Conservation (phyloP, 805 yeast species). For the Blastobotrys peoriensis region DNA sequence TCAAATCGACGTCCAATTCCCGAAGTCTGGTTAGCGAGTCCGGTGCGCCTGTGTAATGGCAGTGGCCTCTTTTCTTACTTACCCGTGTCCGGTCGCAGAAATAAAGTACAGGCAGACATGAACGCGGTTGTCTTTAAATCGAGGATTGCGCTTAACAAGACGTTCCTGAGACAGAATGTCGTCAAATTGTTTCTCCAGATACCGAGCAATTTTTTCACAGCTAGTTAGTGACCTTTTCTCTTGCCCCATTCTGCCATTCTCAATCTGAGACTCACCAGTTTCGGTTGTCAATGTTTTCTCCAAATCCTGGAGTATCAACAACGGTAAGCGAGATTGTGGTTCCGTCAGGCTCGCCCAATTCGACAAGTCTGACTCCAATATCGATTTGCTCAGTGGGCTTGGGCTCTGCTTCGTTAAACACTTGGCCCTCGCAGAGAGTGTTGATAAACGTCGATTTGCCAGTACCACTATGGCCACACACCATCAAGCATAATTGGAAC, state of each 20-base stretch:
- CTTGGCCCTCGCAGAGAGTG: slow-evolving; percentile 46
- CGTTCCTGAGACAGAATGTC: slow-evolving; percentile 68
- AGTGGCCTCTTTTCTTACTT: neutral
- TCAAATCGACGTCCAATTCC: slow-evolving; percentile 69
- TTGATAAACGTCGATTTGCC: slow-evolving; percentile 74
- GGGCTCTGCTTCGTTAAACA: slow-evolving; percentile 12
- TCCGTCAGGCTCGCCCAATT: slow-evolving; percentile 52
- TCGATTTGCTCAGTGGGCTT: neutral
- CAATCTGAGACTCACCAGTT: slow-evolving; percentile 33
- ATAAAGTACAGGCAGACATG: slow-evolving; percentile 76
- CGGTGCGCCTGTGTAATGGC: slow-evolving; percentile 38
- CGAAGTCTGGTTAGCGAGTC: slow-evolving; percentile 54
- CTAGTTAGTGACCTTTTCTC: neutral
- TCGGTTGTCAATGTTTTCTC: slow-evolving; percentile 63
- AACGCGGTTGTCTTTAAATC: slow-evolving; percentile 65
- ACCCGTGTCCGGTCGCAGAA: slow-evolving; percentile 47
- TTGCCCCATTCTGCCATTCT: too few relatives aligned
- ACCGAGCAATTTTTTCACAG: slow-evolving; percentile 28
- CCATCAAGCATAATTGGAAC: slow-evolving; percentile 37
- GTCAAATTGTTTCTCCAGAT: slow-evolving; percentile 67
- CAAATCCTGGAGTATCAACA: slow-evolving; percentile 72
- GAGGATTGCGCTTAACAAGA: slow-evolving; percentile 66
- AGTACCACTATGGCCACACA: slow-evolving; percentile 66
- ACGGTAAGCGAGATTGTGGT: slow-evolving; percentile 49
- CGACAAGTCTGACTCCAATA: slow-evolving; percentile 18